These are phyloP conservation scores for Xylariaceae sp. DNA, from an alignment of 2,329 filamentous ascomycete species.

Conservation along the genomic window DNA sequence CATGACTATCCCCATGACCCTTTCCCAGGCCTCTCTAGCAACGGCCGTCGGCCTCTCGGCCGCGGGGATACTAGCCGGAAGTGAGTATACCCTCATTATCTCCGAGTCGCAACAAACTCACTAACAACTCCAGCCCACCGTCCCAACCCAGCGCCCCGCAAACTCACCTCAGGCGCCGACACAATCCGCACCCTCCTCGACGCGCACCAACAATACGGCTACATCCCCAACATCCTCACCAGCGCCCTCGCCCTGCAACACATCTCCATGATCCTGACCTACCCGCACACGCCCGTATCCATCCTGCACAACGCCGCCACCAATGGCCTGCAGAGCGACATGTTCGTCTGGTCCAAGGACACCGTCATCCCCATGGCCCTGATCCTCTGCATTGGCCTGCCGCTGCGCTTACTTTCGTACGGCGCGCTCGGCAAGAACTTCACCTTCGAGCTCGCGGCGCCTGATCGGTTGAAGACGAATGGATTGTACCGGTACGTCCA, in stretches of 20 bases:
- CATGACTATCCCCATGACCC: not conserved
- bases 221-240: not conserved
- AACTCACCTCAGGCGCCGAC: constrained; percentile 2
- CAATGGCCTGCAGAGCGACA: constrained; percentile 31
- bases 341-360: constrained; percentile 35
- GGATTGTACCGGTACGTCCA: constrained; percentile 47
- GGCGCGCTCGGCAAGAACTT: constrained; percentile 45
- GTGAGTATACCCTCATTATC: not conserved
- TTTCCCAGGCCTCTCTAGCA: constrained; percentile 10
- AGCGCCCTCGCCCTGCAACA: constrained; percentile 4
- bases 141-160: constrained; percentile 3
- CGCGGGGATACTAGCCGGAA: constrained; percentile 3
- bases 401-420: constrained; percentile 36
- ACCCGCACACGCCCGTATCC: constrained; percentile 9
- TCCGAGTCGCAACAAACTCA: not conserved
- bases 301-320: constrained; percentile 29
- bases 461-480: constrained; percentile 40
- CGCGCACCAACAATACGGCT: constrained; percentile 1
- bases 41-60: constrained; percentile 10
- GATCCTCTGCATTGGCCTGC: constrained; percentile 31
- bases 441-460: constrained; percentile 46
- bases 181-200: not conserved
- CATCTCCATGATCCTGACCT: constrained; percentile 1
- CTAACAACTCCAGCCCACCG: not conserved
- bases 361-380: constrained; percentile 34